Percentiles rank a stretch among this genome's conserved stretches.
Conservation (phyloP, 768 basidiomycete genomes). For the Rossbeevera mucosa region DNA sequence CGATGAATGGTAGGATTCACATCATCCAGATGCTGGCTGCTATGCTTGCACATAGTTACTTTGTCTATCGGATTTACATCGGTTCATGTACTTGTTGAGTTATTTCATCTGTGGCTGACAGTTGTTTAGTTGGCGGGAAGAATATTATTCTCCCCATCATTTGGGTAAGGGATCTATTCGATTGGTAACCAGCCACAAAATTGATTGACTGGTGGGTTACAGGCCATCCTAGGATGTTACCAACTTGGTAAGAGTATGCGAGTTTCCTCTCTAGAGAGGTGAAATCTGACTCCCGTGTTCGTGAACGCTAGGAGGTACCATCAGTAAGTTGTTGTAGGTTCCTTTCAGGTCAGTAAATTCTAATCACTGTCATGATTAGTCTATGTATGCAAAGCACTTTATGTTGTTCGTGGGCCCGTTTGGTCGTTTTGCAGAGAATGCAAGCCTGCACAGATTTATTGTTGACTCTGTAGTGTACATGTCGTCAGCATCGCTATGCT, state of each 20-base stretch:
- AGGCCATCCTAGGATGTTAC: constrained; percentile 1
- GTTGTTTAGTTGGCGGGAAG: constrained; percentile 2
- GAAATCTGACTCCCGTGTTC: not conserved
- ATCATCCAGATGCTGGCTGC: constrained; percentile 1
- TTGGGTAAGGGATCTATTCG: constrained; percentile 7
- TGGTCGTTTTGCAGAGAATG: not conserved
- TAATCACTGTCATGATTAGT: constrained; percentile 5
- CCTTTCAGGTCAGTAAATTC: not conserved
- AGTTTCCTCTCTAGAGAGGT: too few relatives aligned
- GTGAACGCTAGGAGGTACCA: not conserved
- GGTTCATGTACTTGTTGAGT: not conserved
- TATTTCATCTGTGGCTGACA: not conserved
- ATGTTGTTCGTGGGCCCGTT: constrained; percentile 2
- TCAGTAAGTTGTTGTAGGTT: not conserved
- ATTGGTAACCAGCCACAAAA: not conserved
- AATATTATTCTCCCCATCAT: constrained; percentile 1
- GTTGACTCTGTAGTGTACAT: not conserved
- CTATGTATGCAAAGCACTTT: not conserved
- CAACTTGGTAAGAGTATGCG: constrained; percentile 8
- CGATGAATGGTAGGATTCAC: not conserved
- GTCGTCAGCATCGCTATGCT: not conserved
- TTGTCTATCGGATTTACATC: constrained; percentile 11
- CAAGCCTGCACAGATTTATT: not conserved
- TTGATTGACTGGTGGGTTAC: not conserved
- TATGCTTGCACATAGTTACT: constrained; percentile 6